Evolutionary conservation across 768 basidiomycete species (phyloP).

Genomic region (Tephrocybe sp.): DNA sequence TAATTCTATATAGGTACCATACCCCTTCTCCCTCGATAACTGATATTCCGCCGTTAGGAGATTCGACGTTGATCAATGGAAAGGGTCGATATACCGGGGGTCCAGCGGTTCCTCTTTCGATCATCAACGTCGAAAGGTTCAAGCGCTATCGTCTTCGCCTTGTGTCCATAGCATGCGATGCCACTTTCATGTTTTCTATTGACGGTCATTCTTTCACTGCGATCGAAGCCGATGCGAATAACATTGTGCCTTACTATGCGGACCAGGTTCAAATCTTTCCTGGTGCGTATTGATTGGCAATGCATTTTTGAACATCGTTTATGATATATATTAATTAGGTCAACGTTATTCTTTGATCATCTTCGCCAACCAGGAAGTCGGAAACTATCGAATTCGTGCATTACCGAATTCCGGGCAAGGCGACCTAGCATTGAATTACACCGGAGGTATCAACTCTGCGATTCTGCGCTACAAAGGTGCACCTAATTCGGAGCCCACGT

Average conservation of each 20-base stretch:
- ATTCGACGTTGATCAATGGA: slow-evolving; percentile 13
- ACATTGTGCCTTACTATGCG: slow-evolving; percentile 30
- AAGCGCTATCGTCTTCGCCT: neutral
- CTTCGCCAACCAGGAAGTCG: slow-evolving; percentile 35
- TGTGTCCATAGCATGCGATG: neutral
- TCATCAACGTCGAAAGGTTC: neutral
- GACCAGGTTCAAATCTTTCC: slow-evolving; percentile 40
- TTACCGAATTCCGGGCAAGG: slow-evolving; percentile 23
- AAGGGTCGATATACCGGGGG: neutral
- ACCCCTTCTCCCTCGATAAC: slow-evolving; percentile 18
- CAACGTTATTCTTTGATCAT: slow-evolving; percentile 36
- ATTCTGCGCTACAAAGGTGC: slow-evolving; percentile 43
- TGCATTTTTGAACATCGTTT: too few species aligned
- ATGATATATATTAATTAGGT: too few species aligned
- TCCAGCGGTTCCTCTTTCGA: neutral
- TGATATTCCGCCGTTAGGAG: slow-evolving; percentile 13
- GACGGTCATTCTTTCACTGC: slow-evolving; percentile 20
- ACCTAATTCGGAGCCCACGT: slow-evolving; percentile 26
- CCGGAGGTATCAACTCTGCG: slow-evolving; percentile 53
- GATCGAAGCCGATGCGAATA: slow-evolving; percentile 40
- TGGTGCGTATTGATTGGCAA: too few species aligned
- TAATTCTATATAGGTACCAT: slow-evolving; percentile 14
- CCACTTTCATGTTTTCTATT: neutral
- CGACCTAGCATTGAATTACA: slow-evolving; percentile 26
- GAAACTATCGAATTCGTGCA: slow-evolving; percentile 40